Percentiles rank a stretch among this genome's conserved stretches.
These are phyloP conservation scores for Backusella tarrabulga DNA, from an alignment of 192 early-diverging fungal species.

Conservation along the genomic window DNA sequence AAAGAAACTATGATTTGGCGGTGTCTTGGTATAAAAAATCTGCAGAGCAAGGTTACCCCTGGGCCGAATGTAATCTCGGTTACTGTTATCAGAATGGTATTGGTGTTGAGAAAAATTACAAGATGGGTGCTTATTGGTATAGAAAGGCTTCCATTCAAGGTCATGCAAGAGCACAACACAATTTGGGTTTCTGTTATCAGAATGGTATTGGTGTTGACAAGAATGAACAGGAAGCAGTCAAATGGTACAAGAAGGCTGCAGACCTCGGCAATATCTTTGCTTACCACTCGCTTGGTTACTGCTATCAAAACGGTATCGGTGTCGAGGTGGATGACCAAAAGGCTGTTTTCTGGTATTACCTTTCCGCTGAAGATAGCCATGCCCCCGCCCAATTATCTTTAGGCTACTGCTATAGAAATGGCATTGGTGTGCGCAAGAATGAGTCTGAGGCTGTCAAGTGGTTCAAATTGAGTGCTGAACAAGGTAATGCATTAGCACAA, in stretches of 20 bases:
- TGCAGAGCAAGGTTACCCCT: constrained; percentile 47
- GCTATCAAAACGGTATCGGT: constrained; percentile 86
- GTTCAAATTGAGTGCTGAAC: constrained; percentile 53
- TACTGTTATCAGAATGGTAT: constrained; percentile 68
- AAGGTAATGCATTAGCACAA: constrained; percentile 52
- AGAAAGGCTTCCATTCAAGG: constrained; percentile 53
- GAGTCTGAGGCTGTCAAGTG: constrained; percentile 51
- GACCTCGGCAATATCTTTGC: constrained; percentile 49
- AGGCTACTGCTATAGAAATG: constrained; percentile 60
- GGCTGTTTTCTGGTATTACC: constrained; percentile 52
- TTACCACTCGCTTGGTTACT: constrained; percentile 73
- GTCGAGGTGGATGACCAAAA: constrained; percentile 50
- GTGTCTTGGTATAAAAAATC: constrained; percentile 60
- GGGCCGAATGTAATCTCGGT: constrained; percentile 69
- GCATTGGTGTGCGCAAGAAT: constrained; percentile 52
- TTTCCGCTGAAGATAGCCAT: constrained; percentile 45
- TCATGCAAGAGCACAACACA: constrained; percentile 49
- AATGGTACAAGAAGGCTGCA: constrained; percentile 47
- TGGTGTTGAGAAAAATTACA: constrained; percentile 47
- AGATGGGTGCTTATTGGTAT: constrained; percentile 57
- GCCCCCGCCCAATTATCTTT: constrained; percentile 56
- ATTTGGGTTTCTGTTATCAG: constrained; percentile 83
- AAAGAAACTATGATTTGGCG: constrained; percentile 49
- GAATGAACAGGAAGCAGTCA: constrained; percentile 45
- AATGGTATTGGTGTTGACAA: constrained; percentile 74